A percentile compares a stretch with the other conserved stretches of the same genome.
phyloP scores from a whole-genome alignment of 257 asterid species.

The Salvia miltiorrhiza region DNA sequence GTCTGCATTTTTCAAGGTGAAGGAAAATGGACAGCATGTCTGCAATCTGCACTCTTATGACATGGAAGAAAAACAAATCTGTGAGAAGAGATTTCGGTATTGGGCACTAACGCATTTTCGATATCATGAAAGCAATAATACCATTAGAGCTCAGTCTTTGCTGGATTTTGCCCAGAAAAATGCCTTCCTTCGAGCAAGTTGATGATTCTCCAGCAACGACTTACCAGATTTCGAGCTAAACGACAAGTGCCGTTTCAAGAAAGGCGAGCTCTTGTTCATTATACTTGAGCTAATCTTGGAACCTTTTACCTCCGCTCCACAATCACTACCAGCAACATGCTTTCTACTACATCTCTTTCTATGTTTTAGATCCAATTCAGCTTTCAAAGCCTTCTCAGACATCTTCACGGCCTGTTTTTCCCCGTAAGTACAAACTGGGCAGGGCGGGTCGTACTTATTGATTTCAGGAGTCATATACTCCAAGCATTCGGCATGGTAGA shows the following conservation, averaged over 20 bases:
- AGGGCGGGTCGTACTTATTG: conserved; percentile 74
- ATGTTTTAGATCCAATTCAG: conserved; percentile 62
- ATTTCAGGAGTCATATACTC: conserved; percentile 88
- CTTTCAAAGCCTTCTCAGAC: conserved; percentile 76
- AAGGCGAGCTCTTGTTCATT: conserved; percentile 64
- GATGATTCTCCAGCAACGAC: conserved; percentile 43
- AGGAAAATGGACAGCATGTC: not conserved
- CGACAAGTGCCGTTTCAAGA: conserved; percentile 73
- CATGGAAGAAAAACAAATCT: not conserved
- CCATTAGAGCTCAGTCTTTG: conserved; percentile 39
- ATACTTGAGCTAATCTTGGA: conserved; percentile 57
- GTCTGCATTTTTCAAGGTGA: conserved; percentile 12
- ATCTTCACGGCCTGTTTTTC: conserved; percentile 68
- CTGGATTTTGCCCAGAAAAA: conserved; percentile 74
- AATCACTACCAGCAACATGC: conserved; percentile 47
- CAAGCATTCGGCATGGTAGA: conserved; percentile 90
- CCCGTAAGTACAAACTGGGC: conserved; percentile 91
- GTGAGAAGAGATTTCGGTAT: not conserved
- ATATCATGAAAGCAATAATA: not conserved
- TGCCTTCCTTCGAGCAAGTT: conserved; percentile 43
- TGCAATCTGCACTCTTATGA: not conserved
- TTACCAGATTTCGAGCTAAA: conserved; percentile 53
- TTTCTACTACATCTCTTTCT: conserved; percentile 49
- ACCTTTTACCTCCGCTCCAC: conserved; percentile 38
- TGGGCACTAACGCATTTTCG: not conserved